phyloP scores from a whole-genome alignment of 345 rosid species.

The Hypericum perforatum region DNA sequence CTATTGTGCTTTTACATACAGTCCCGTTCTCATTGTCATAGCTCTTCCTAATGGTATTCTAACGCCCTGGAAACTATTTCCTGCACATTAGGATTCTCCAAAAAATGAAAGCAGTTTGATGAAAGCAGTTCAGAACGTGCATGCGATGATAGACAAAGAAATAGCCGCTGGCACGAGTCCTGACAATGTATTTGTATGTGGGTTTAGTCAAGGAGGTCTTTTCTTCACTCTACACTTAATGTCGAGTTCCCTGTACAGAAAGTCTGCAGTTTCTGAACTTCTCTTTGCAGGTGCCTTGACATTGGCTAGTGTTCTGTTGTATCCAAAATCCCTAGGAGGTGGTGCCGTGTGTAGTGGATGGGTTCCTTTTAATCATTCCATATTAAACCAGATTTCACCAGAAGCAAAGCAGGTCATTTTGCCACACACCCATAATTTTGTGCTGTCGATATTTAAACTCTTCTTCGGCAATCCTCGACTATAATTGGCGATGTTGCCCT shows the following conservation, averaged over 20 bases:
- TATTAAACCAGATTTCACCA: constrained; percentile 31
- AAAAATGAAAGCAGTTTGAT: constrained; percentile 52
- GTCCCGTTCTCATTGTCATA: not conserved
- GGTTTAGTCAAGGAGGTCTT: constrained; percentile 89
- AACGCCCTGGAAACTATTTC: not conserved
- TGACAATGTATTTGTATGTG: constrained; percentile 58
- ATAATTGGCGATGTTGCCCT: too few relatives aligned
- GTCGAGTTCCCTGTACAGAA: not conserved
- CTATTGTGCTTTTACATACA: not conserved
- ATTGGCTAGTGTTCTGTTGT: constrained; percentile 63
- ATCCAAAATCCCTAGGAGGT: constrained; percentile 76
- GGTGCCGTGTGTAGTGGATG: constrained; percentile 77
- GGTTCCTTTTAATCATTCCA: constrained; percentile 63
- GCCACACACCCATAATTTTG: not conserved
- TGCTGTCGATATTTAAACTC: not conserved
- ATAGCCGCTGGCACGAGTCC: constrained; percentile 54
- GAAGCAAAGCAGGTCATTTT: constrained; percentile 53
- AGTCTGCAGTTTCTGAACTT: constrained; percentile 7
- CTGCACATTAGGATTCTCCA: constrained; percentile 44
- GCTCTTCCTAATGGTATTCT: not conserved
- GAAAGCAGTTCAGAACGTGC: constrained; percentile 62
- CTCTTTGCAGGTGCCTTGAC: constrained; percentile 62
- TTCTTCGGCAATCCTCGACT: not conserved
- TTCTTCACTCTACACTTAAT: not conserved
- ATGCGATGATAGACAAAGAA: constrained; percentile 63